These are phyloP conservation scores for Candida nemodendra DNA, from an alignment of 805 yeast genomes.

Conservation along the genomic window DNA sequence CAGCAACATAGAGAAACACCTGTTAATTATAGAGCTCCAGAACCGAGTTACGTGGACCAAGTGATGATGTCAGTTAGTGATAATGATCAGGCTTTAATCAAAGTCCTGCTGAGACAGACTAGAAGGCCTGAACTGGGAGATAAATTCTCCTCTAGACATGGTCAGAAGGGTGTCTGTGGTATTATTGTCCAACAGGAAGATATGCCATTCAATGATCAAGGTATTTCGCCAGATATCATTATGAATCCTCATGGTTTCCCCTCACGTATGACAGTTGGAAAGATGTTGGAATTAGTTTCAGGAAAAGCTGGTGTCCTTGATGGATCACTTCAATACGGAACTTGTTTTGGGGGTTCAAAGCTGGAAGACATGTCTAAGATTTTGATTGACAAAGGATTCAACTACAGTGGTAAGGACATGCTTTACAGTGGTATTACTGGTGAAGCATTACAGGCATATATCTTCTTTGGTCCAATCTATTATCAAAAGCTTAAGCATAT, in stretches of 20 bases:
- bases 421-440: conserved; percentile 96
- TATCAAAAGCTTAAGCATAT: conserved; percentile 97
- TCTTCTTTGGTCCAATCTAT: conserved; percentile 97
- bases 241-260: conserved; percentile 99
- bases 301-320: conserved; percentile 97
- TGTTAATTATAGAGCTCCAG: conserved; percentile 89
- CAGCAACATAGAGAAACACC: conserved; percentile 85
- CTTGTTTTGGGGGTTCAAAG: conserved; percentile 98
- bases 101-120: conserved; percentile 89
- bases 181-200: conserved; percentile 97
- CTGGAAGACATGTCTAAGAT: conserved; percentile 92
- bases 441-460: conserved; percentile 94
- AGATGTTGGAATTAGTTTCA: conserved; percentile 92
- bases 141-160: conserved; percentile 95
- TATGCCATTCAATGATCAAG: conserved; percentile 91
- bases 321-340: conserved; percentile 91
- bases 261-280: conserved; percentile 99
- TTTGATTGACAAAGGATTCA: conserved; percentile 86
- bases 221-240: conserved; percentile 90
- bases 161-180: conserved; percentile 99
- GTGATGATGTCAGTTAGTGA: conserved; percentile 97
- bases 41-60: conserved; percentile 92
- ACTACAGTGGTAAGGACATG: conserved; percentile 97
- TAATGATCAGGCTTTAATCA: conserved; percentile 90
- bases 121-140: conserved; percentile 98